Conservation (phyloP, 495 filamentous ascomycete genomes). For the Talaromyces nanjingensis region DNA sequence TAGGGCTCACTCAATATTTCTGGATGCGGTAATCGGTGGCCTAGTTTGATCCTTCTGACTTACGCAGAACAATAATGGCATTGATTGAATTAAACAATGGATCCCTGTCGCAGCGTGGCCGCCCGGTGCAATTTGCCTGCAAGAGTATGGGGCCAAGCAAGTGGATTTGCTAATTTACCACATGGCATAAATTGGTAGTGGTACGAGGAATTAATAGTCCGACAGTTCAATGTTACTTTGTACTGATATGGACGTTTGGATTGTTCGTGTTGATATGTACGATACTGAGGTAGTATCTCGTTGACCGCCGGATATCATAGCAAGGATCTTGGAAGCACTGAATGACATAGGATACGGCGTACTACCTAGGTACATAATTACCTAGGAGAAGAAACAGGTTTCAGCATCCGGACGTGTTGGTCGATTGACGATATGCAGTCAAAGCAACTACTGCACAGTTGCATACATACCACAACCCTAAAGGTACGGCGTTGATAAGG, state of each 20-base stretch:
- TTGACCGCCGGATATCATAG: not conserved
- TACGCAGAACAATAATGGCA: not conserved
- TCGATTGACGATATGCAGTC: not conserved
- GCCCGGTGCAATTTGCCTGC: not conserved
- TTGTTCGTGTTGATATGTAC: not conserved
- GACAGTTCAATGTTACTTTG: too few relatives aligned
- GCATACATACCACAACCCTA: not conserved
- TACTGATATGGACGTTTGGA: not conserved
- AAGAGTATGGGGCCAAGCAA: not conserved
- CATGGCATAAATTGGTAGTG: not conserved
- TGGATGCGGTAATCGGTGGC: not conserved
- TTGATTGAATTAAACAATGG: not conserved
- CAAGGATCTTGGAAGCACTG: not conserved
- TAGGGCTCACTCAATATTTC: not conserved
- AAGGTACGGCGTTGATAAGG: not conserved
- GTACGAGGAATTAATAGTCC: not conserved
- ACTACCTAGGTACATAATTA: not conserved
- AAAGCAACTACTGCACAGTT: not conserved
- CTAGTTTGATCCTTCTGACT: not conserved
- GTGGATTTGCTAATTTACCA: not conserved
- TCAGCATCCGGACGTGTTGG: not conserved
- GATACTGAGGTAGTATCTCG: not conserved
- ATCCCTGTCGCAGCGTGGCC: constrained; percentile 8
- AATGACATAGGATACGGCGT: not conserved
- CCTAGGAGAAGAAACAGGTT: not conserved